Evolutionary conservation across 306 rosid genomes (phyloP).

Genomic region (Vigna unguiculata): DNA sequence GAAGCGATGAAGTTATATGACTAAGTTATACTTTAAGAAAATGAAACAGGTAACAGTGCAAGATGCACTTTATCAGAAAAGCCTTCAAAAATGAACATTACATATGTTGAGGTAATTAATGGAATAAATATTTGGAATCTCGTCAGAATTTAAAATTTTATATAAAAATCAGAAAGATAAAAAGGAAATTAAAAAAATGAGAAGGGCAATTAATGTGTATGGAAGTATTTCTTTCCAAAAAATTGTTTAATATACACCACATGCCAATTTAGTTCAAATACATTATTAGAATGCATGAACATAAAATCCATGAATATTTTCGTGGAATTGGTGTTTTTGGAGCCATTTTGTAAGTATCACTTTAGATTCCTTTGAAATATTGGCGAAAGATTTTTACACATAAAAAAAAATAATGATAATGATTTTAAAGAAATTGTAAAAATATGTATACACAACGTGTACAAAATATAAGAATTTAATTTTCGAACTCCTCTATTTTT

Average conservation of each 20-base stretch:
- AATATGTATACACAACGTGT: no score
- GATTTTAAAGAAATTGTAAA: no score
- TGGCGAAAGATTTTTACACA: background rate
- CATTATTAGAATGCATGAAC: no score
- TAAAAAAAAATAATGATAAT: no score
- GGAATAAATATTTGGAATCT: background rate
- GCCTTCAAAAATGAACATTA: background rate
- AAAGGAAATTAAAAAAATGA: background rate
- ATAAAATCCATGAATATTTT: background rate
- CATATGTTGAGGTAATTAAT: constrained; percentile 1
- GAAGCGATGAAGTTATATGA: background rate
- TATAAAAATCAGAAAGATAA: background rate
- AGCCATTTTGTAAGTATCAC: background rate
- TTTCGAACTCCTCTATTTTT: no score
- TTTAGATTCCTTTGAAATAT: background rate
- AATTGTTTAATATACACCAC: background rate
- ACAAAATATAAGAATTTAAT: no score
- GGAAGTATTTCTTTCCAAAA: background rate
- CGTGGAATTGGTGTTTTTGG: background rate
- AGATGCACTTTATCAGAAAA: background rate
- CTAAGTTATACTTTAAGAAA: background rate
- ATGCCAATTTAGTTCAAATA: background rate
- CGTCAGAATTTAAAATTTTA: background rate
- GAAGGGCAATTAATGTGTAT: background rate
- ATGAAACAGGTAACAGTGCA: background rate